Evolutionary conservation across 2,329 filamentous ascomycete species (phyloP), one percentile per base, ranked within the genome.

Genomic region (Colletotrichum brevisporum): DNA sequence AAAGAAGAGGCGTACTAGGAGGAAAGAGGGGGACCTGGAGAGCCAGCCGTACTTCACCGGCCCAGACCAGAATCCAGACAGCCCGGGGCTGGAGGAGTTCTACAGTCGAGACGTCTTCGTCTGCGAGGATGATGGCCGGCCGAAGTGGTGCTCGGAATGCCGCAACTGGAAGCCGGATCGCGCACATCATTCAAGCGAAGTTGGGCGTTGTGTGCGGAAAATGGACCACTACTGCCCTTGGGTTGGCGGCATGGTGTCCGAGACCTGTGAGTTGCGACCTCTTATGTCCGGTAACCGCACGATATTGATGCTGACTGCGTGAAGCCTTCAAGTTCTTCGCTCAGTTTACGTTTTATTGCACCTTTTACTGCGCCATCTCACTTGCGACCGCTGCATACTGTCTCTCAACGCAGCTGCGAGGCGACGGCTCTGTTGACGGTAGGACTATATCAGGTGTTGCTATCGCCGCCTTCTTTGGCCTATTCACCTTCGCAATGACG

Each of bases 151-250:
- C 81, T 91, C 90, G 4, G 88, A 89, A 60, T 99, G 95, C 78
- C 88, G 88, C 64, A 93, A 92, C 72, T 97, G 93, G 89, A 98
- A 98, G 79, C 90, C 92, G 0, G 95, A 98, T 76, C 88, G 95
- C 4, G 88, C 92, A 2, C 94, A 97, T 77, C 95, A 98, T 79
- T 97, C 92, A 76, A 91, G 91, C 60, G 93, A 97, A 76, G 83
- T 96, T 13, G 89, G 89, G 57, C 87, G 94, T 51, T 98, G 95
- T 76, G 92, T 97, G 24, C 83, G 88, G 48, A 96, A 96, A 75
- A 96, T 98, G 92, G 95, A 98, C 72, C 95, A 98, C 77, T 96
- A 95, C 75, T 99, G 96, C 76, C 96, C 95, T 0, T 98, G 92
- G 92, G 95, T 97, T n/a, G 95, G 95, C 4, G 96, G 95, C 24